Base-by-base conservation (phyloP, 2,329 filamentous ascomycete genomes). In the Xylariaceae sp. region DNA sequence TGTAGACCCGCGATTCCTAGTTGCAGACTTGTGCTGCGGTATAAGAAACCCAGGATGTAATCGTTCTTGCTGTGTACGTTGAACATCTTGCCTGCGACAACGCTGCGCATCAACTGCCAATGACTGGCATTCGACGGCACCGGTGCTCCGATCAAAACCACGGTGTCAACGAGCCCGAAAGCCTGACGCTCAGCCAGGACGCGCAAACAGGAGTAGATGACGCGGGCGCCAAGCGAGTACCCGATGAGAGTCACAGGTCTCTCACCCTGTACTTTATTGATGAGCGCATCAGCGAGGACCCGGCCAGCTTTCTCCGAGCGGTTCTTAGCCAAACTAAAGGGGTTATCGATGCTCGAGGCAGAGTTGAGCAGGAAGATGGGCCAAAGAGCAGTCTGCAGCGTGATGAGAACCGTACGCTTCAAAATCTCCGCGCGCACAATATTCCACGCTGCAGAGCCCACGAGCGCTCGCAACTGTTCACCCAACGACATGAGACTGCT, bases 41-140 rank as follows among this genome's bases (percentile, higher is more conserved):
- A 96, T 15, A 96, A 78, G 71, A 96, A 93, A 0, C 86, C 92
- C 1, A 97, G 84, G 37, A 97, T 86, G 69, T 90, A 89, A 73
- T 97, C 92, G 61, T 94, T 92, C 55, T 88, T 85, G 1, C 90
- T 93, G 74, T 88, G 96, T 7, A 93, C 90, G 67, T 97, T 97
- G 67, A 96, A 88, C 6, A 96, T 80, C 59, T 88, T 83, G 2
- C 92, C 92, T 1, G 87, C 84, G 0, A 96, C 91, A 0, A 93
- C 90, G 50, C 83, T 85, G 35, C 90, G 84, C 65, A 96, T 84
- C 44, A 84, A 79, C 50, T 87, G 82, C 92, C 92, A 97, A 66
- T 91, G 85, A 1, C 80, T 80, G 0, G 82, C 74, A 50, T 88
- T 83, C 0, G 88, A 89, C 0, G 92, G 90, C 0, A 88, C 85